Evolutionary conservation across 441 rosid species (phyloP).

Genomic region (Cnidoscolus chayamansa): DNA sequence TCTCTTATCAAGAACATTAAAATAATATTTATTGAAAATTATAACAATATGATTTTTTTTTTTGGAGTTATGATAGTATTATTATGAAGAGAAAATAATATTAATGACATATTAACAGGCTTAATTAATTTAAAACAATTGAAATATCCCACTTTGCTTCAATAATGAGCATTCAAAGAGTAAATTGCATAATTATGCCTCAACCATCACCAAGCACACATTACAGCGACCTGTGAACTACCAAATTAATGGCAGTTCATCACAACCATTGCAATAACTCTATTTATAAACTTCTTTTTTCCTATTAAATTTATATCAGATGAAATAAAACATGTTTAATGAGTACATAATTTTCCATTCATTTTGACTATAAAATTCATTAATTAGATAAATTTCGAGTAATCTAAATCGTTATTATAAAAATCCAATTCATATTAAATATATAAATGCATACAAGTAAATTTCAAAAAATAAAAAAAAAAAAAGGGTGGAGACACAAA

Average conservation of each 20-base stretch:
- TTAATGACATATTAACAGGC: not conserved
- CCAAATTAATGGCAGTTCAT: slow-evolving; percentile 28
- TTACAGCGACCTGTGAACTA: slow-evolving; percentile 44
- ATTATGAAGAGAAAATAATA: not conserved
- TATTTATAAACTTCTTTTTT: not conserved
- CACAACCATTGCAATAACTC: slow-evolving; percentile 18
- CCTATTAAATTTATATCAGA: no score
- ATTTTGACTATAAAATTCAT: not conserved
- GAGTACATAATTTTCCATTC: slow-evolving; percentile 8
- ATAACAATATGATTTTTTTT: no score
- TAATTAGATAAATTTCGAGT: slow-evolving; percentile 35
- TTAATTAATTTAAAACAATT: not conserved
- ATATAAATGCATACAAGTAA: not conserved
- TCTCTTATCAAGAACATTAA: no score
- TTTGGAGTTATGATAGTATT: no score
- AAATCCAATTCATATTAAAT: no score
- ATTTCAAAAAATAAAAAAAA: not conserved
- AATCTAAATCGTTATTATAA: slow-evolving; percentile 34
- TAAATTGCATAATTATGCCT: slow-evolving; percentile 28
- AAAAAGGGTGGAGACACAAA: not conserved
- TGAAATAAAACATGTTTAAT: no score
- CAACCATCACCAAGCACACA: slow-evolving; percentile 26
- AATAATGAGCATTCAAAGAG: slow-evolving; percentile 21
- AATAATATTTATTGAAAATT: no score
- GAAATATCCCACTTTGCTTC: slow-evolving; percentile 28